Conservation (phyloP, 768 basidiomycete species). For the Tephrocybe rancida region DNA sequence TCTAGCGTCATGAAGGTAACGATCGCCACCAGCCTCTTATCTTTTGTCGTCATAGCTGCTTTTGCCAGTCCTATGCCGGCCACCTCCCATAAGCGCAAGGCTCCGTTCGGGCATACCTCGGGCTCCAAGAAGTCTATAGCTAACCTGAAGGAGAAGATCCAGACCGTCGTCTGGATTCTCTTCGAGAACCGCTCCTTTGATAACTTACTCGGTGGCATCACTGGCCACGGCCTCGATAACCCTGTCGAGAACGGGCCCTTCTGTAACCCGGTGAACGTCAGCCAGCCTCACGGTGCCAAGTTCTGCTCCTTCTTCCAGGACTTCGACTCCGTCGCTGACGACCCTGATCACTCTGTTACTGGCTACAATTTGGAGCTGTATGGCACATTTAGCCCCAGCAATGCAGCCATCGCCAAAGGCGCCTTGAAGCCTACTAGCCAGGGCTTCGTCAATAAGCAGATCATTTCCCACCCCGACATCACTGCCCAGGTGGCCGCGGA, state of each 20-base stretch:
- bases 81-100: neutral
- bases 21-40: neutral
- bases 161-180: constrained; percentile 27
- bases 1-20: neutral
- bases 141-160: constrained; percentile 13
- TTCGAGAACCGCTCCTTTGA: constrained; percentile 33
- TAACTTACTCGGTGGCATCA: constrained; percentile 27
- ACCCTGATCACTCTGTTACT: constrained; percentile 27
- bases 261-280: constrained; percentile 25
- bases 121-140: neutral
- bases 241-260: constrained; percentile 18
- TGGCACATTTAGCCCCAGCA: constrained; percentile 21
- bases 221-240: constrained; percentile 21
- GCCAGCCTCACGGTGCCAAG: constrained; percentile 13
- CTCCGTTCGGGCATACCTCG: constrained; percentile 2
- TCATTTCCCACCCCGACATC: constrained; percentile 18
- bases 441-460: constrained; percentile 27
- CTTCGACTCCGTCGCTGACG: constrained; percentile 22
- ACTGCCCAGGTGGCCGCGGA: constrained; percentile 22
- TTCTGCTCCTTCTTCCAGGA: constrained; percentile 22
- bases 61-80: neutral
- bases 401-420: constrained; percentile 6
- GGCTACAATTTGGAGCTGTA: constrained; percentile 27
- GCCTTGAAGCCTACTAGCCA: constrained; percentile 19
- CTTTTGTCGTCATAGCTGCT: neutral